Conservation (phyloP, 768 basidiomycete genomes). For the Kwoniella botswanensis region DNA sequence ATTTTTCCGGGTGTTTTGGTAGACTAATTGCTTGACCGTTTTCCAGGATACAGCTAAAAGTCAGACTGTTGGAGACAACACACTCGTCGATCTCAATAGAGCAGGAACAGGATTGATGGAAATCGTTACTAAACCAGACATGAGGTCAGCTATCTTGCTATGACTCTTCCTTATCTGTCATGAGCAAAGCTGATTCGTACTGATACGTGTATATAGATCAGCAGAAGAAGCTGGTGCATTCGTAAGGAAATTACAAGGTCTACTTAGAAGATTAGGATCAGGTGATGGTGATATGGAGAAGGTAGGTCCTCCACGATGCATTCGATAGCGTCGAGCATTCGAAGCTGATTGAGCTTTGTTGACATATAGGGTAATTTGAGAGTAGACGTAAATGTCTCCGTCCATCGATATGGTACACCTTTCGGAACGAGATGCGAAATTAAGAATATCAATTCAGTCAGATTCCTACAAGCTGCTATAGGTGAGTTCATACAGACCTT, state of each 20-base stretch:
- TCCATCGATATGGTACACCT: conserved; percentile 68
- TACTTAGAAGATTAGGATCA: conserved; percentile 80
- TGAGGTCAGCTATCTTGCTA: conserved; percentile 62
- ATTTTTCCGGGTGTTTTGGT: not conserved
- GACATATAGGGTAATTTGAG: conserved; percentile 81
- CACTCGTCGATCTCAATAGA: conserved; percentile 82
- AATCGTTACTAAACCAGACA: conserved; percentile 92
- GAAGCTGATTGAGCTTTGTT: not conserved
- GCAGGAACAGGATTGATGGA: conserved; percentile 90
- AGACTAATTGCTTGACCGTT: too few species aligned
- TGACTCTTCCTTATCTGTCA: too few species aligned
- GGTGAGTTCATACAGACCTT: conserved; percentile 61
- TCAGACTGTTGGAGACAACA: conserved; percentile 37
- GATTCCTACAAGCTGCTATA: conserved; percentile 82
- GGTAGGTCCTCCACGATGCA: conserved; percentile 59
- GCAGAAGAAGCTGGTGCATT: conserved; percentile 90
- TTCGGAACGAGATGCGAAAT: conserved; percentile 85
- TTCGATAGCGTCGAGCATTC: not conserved
- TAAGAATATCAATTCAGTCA: conserved; percentile 93
- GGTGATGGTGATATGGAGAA: conserved; percentile 98
- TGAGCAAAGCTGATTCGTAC: not conserved
- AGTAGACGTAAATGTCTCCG: conserved; percentile 94
- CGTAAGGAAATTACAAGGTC: conserved; percentile 77
- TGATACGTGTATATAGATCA: conserved; percentile 60
- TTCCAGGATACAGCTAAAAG: conserved; percentile 33